Base-by-base conservation (phyloP, 257 asterid species). In the Plectranthus barbatus region DNA sequence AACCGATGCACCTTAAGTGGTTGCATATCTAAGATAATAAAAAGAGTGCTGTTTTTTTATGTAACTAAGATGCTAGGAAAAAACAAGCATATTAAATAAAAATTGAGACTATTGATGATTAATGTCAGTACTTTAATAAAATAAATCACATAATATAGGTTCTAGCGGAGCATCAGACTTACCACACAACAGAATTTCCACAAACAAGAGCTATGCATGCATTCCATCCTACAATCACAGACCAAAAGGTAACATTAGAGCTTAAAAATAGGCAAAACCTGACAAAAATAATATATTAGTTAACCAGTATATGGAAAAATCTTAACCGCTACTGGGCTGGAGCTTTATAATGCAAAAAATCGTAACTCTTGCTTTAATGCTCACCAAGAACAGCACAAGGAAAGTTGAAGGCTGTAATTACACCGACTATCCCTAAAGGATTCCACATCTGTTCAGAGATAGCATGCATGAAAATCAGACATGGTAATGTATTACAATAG, bases 351-450 rank as follows among this genome's bases (percentile, higher is more conserved):
- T 19, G 46, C n/a, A n/a, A 47, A 47, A 44, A 60, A 29, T 52
- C 23, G 41, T 23, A 17, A 37, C 62, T 36, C 45, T 18, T 53
- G 47, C 39, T 44, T 41, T 8, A 50, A 48, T 61, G 66, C 97
- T 77, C 72, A 92, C 99, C 99, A 65, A 93, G 94, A 71, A 90
- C 99, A 72, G 99, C 97, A 59, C 97, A 85, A 14, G 99, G 99
- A 79, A 93, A 93, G 83, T 93, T 93, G 77, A 93, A 93, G 68
- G 99, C 96, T 0, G 99, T 93, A 56, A 93, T 90, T 3, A 93
- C 96, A 26, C 96, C 99, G 44, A 93, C 96, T 76, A 87, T 73
- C 70, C 99, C 96, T 31, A 93, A 90, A 66, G 99, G 99, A 74
- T 90, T 93, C 99, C 99, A 93, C 86, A 79, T 83, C 99, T 93